Percentiles rank a stretch among this genome's conserved stretches.
Evolutionary conservation across 1,284 basidiomycete species (phyloP).

Genomic region (Taiwanofungus camphoratus): DNA sequence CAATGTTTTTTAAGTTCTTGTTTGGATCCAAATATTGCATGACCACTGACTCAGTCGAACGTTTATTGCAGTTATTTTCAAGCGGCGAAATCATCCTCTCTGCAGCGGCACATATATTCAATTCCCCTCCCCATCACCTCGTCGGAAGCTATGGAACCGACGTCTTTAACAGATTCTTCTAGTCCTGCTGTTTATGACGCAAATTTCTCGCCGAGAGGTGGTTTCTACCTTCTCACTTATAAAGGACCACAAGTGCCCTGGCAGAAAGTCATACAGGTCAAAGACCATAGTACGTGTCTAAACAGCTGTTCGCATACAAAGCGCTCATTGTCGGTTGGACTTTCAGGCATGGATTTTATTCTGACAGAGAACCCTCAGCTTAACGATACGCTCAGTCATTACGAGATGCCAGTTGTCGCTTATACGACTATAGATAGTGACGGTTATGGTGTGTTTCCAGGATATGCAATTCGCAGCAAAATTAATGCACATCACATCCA

Average conservation of each 20-base stretch:
- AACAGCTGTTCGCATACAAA: background rate
- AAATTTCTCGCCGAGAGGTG: conserved; percentile 77
- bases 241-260: conserved; percentile 82
- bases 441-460: conserved; percentile 56
- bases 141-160: conserved; percentile 35
- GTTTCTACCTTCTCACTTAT: conserved; percentile 82
- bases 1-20: too few relatives aligned
- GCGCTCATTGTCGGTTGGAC: background rate
- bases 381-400: conserved; percentile 65
- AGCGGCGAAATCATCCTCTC: conserved; percentile 78
- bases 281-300: conserved; percentile 48
- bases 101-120: conserved; percentile 81
- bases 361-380: conserved; percentile 73
- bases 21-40: too few relatives aligned
- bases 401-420: conserved; percentile 66
- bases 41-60: too few relatives aligned
- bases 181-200: conserved; percentile 60
- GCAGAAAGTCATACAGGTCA: conserved; percentile 73
- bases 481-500: conserved; percentile 21
- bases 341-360: conserved; percentile 51
- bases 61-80: conserved; percentile 69
- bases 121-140: conserved; percentile 51
- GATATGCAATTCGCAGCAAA: conserved; percentile 2
- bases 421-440: conserved; percentile 73
- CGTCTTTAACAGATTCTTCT: conserved; percentile 61